A percentile compares a stretch with the other conserved stretches of the same genome.
These are phyloP conservation scores for Saccharomycopsis vini DNA, from an alignment of 805 yeast species.

Conservation along the genomic window DNA sequence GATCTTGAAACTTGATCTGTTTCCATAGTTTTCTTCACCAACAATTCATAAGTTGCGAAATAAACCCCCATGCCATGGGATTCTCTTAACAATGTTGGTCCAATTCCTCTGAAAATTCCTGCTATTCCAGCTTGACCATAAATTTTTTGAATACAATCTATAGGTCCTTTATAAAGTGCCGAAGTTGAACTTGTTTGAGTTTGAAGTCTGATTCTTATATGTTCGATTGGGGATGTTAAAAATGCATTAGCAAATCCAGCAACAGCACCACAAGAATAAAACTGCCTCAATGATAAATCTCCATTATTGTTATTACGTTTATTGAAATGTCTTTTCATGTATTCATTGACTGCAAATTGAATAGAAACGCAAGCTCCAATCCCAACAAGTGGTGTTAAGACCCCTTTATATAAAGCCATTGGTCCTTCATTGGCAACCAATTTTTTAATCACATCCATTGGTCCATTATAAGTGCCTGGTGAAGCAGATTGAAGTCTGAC, in stretches of 20 bases:
- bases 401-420: conserved; percentile 84
- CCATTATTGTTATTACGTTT: conserved; percentile 30
- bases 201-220: conserved; percentile 86
- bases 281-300: conserved; percentile 50
- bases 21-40: conserved; percentile 60
- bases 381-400: conserved; percentile 86
- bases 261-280: conserved; percentile 75
- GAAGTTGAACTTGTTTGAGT: conserved; percentile 56
- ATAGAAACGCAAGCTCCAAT: conserved; percentile 98
- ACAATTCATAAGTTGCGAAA: conserved; percentile 84
- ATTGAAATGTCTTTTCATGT: conserved; percentile 73
- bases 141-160: conserved; percentile 58
- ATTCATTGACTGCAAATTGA: conserved; percentile 92
- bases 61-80: conserved; percentile 82
- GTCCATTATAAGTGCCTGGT: conserved; percentile 62
- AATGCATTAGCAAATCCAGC: conserved; percentile 90
- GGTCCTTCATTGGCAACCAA: conserved; percentile 75
- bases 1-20: conserved; percentile 37
- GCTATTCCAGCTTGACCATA: conserved; percentile 41
- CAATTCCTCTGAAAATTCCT: conserved; percentile 71
- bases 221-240: conserved; percentile 90
- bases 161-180: conserved; percentile 58
- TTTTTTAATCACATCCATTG: conserved; percentile 67
- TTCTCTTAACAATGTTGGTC: conserved; percentile 79
- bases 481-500: conserved; percentile 87